These are phyloP conservation scores for Ceratobasidium sp. DNA, from an alignment of 1,284 basidiomycete genomes.

Conservation along the genomic window DNA sequence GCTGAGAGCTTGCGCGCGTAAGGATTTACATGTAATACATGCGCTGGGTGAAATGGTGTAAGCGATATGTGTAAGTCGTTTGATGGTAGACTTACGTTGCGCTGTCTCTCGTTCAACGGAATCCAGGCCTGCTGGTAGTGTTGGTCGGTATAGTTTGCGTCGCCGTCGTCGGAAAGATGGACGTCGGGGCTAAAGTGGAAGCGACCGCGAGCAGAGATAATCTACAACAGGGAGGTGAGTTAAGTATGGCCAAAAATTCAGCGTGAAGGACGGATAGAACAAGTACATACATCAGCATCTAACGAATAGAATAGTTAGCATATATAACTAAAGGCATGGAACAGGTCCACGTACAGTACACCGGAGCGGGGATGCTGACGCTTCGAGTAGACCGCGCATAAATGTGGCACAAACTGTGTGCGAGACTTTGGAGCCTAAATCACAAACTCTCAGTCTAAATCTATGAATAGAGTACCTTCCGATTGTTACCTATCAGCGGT, in stretches of 20 bases:
- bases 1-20: background rate
- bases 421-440: conserved; percentile 30
- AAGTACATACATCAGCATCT: conserved; percentile 34
- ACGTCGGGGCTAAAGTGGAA: conserved; percentile 40
- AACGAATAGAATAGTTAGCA: background rate
- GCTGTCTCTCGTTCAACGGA: conserved; percentile 25
- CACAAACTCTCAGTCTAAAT: background rate
- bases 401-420: conserved; percentile 31
- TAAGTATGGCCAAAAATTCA: too few species aligned
- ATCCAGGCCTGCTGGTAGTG: conserved; percentile 43
- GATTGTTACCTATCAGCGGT: conserved; percentile 42
- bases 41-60: conserved; percentile 1
- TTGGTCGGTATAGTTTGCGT: conserved; percentile 39
- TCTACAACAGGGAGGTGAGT: conserved; percentile 6
- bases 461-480: background rate
- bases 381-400: conserved; percentile 36
- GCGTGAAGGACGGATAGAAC: too few species aligned
- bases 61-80: background rate
- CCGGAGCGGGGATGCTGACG: conserved; percentile 40
- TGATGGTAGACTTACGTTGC: conserved; percentile 16
- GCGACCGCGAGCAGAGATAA: conserved; percentile 39
- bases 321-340: background rate
- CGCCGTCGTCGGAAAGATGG: conserved; percentile 37
- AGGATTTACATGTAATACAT: conserved; percentile 42
- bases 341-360: conserved; percentile 29